phyloP scores from a whole-genome alignment of 208 protist species.

The Leishmania gerbilli region DNA sequence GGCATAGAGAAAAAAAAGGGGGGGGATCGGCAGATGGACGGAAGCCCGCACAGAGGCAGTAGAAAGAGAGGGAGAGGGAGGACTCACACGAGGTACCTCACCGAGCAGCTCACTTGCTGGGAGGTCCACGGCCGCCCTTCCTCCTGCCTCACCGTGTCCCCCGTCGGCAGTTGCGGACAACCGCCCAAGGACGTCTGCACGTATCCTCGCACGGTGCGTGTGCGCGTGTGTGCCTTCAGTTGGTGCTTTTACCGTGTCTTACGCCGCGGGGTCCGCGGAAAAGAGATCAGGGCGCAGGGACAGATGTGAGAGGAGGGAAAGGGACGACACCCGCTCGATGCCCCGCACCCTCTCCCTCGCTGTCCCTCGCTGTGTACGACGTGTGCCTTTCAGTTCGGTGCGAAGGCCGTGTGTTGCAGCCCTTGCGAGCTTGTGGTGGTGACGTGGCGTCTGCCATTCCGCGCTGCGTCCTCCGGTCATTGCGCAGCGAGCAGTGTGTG shows the following conservation, averaged over 20 bases:
- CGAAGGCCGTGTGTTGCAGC: neutral
- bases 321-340: neutral
- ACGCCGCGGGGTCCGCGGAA: neutral
- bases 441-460: neutral
- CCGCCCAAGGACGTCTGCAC: no score
- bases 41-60: neutral
- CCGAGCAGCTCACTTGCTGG: neutral
- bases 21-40: no score
- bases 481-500: neutral
- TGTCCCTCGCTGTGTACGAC: neutral
- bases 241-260: neutral
- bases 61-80: neutral
- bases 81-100: neutral
- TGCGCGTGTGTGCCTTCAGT: neutral
- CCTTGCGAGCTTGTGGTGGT: neutral
- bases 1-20: no score
- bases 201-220: neutral
- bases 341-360: neutral
- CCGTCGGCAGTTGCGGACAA: neutral
- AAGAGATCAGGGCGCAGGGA: neutral
- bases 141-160: neutral
- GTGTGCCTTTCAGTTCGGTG: neutral
- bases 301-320: neutral
- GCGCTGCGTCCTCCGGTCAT: neutral
- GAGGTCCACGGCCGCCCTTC: neutral